These are phyloP conservation scores for Talaromyces piceae DNA, from an alignment of 2,329 filamentous ascomycete genomes.

Conservation along the genomic window DNA sequence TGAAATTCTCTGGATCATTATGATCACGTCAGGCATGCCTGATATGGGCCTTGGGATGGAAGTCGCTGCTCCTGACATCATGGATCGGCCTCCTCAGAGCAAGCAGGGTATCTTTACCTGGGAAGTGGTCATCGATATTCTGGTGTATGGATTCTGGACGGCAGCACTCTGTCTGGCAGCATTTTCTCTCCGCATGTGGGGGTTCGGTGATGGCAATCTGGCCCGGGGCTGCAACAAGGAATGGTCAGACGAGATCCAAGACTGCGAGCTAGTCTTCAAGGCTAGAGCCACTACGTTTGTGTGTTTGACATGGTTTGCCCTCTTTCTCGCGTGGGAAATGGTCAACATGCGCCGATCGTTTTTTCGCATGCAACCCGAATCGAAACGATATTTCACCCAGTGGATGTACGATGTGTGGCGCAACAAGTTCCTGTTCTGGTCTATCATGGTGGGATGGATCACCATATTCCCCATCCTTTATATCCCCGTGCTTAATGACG, in stretches of 20 bases:
- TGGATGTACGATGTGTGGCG: constrained; percentile 59
- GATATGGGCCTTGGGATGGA: constrained; percentile 82
- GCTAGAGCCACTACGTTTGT: constrained; percentile 68
- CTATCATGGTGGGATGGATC: constrained; percentile 51
- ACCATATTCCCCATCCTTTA: constrained; percentile 56
- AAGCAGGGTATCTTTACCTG: constrained; percentile 36
- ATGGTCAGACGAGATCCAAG: constrained; percentile 38
- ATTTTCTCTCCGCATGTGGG: constrained; percentile 33
- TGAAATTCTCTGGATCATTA: constrained; percentile 86
- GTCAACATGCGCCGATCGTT: constrained; percentile 64
- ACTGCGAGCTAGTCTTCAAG: constrained; percentile 52
- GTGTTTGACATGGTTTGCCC: constrained; percentile 65
- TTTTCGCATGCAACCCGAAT: constrained; percentile 42
- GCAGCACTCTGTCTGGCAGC: constrained; percentile 35
- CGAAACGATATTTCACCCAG: constrained; percentile 54
- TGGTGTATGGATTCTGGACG: constrained; percentile 40
- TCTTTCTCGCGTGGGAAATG: constrained; percentile 73
- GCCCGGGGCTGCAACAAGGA: constrained; percentile 48
- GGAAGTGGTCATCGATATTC: constrained; percentile 33
- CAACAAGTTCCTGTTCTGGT: constrained; percentile 65
- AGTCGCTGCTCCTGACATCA: constrained; percentile 64
- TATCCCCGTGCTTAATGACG: constrained; percentile 59
- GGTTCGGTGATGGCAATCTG: constrained; percentile 37
- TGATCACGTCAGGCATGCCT: constrained; percentile 77
- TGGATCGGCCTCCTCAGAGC: constrained; percentile 73